Conservation (phyloP, 2,329 filamentous ascomycete species). For the Colletotrichum echinochloae region DNA sequence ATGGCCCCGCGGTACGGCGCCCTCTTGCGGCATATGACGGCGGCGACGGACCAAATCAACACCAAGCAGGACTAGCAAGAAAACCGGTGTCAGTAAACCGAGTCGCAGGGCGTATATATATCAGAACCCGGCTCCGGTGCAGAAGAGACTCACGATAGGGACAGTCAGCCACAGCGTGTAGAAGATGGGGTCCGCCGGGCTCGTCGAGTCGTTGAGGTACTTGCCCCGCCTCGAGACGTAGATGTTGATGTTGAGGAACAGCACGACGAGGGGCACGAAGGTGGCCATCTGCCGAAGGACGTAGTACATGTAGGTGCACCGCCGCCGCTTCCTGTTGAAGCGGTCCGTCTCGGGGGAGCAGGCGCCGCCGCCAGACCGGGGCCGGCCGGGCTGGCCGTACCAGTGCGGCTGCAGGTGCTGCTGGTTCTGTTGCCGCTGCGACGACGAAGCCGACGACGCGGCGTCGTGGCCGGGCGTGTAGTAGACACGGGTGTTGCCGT, state of each 20-base stretch:
- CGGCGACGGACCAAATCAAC: constrained; percentile 34
- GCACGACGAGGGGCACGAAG: constrained; percentile 36
- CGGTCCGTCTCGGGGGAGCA: constrained; percentile 33
- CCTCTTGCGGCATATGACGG: constrained; percentile 34
- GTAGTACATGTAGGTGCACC: constrained; percentile 51
- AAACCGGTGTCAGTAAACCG: background rate
- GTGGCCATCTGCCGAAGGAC: constrained; percentile 58
- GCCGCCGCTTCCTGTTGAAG: constrained; percentile 42
- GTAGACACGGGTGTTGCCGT: constrained; percentile 20
- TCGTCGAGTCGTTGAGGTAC: constrained; percentile 40
- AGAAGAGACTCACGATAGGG: constrained; percentile 37
- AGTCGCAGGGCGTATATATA: too few species aligned
- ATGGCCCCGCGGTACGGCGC: constrained; percentile 24
- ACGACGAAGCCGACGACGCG: constrained; percentile 12
- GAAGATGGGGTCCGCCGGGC: constrained; percentile 37
- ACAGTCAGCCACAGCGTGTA: constrained; percentile 39
- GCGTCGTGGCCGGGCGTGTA: constrained; percentile 23
- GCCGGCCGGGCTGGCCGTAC: constrained; percentile 29
- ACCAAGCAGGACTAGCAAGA: constrained; percentile 27
- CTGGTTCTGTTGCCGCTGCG: background rate
- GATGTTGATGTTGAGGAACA: constrained; percentile 42
- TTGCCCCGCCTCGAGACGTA: constrained; percentile 39
- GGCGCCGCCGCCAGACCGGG: background rate
- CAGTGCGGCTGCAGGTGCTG: constrained; percentile 19
- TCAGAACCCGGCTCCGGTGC: too few species aligned